Base-by-base conservation (phyloP, 305 asterid genomes). In the Fraxinus sp. region DNA sequence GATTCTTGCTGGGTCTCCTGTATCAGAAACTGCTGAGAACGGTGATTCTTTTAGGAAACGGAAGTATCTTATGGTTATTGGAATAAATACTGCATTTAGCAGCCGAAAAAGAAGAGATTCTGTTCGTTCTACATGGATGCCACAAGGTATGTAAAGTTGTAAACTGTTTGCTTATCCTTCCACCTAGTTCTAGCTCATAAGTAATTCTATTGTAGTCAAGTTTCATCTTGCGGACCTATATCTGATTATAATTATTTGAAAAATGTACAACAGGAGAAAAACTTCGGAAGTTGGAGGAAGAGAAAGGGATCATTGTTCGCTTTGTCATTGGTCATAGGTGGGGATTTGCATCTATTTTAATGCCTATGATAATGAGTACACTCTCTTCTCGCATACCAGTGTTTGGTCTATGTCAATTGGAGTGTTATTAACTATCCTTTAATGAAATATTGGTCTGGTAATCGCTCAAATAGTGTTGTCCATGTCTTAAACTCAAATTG, bases 271-370 rank as follows among this genome's bases (percentile, higher is more conserved):
- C 82, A 95, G 99, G 98, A 62, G 99, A 91, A 52, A 89, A 87
- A 87, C 88, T 91, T 81, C 86, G 81, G 84, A 90, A 85, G 85
- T 37, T 95, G 86, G 99, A 95, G 87, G 80, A 82, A 73, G 97
- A 94, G 91, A 95, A 94, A 85, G 99, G 99, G 52, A 90, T 95
- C 74, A 84, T 95, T 36, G 86, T 91, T 83, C 99, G 99, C 80
- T 95, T 95, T 52, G 97, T 94, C 82, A 95, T 95, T 20, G 99
- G 99, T 70, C 99, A 95, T 33, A 89, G 99, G 98, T 94, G 79
- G 35, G 87, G 74, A 57, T 49, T 44, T 3, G 10, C 30, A 7
- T 68, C 18, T 35, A 71, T 77, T 78, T 5, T 49, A 77, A 32
- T 72, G 39, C 57, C 20, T 46, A 9, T 26, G 26, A 36, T 70